phyloP scores from a whole-genome alignment of 1,284 basidiomycete genomes.

The Anthracocystis setariae region DNA sequence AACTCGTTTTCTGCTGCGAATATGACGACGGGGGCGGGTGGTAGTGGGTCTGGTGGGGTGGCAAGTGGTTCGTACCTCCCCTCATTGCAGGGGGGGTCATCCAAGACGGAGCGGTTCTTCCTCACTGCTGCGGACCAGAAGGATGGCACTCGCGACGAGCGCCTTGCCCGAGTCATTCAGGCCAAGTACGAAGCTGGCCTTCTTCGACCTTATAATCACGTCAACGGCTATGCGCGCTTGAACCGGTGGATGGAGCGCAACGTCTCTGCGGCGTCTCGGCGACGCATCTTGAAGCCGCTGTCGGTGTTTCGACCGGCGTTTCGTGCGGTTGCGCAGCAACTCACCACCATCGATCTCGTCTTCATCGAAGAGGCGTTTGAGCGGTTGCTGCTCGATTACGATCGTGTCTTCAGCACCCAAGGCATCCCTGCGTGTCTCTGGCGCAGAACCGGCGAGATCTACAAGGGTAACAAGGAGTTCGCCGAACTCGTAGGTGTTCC shows the following conservation, averaged over 20 bases:
- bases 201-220: constrained; percentile 94
- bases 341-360: constrained; percentile 94
- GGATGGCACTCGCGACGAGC: constrained; percentile 86
- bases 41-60: no score
- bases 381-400: constrained; percentile 91
- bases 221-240: constrained; percentile 69
- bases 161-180: constrained; percentile 88
- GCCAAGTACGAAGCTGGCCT: constrained; percentile 97
- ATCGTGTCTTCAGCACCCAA: constrained; percentile 80
- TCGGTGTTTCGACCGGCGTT: constrained; percentile 87
- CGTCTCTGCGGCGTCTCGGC: constrained; percentile 73
- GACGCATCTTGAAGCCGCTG: constrained; percentile 87
- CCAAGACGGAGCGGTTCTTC: constrained; percentile 79
- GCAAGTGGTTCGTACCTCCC: constrained; percentile 35
- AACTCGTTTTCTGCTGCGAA: constrained; percentile 32
- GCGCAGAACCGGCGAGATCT: constrained; percentile 96
- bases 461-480: constrained; percentile 96
- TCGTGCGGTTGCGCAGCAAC: constrained; percentile 76
- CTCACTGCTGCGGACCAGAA: constrained; percentile 95
- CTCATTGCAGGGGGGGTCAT: constrained; percentile 36
- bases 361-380: constrained; percentile 89
- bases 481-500: constrained; percentile 85
- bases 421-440: constrained; percentile 96
- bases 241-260: constrained; percentile 88
- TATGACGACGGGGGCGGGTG: neutral